phyloP scores from a whole-genome alignment of 257 asterid genomes.

The Solanum sitiens region DNA sequence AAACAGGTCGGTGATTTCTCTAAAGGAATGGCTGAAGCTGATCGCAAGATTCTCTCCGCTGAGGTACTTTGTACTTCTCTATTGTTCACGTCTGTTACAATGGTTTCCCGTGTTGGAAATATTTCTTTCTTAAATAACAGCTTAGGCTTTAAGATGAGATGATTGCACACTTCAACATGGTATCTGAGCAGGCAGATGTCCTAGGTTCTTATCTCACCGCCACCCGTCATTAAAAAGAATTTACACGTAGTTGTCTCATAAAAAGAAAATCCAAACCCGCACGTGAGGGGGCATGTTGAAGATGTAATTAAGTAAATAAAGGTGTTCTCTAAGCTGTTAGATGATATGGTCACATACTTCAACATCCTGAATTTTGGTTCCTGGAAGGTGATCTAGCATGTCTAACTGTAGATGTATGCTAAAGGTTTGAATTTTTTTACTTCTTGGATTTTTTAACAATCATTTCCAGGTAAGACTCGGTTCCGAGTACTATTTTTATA shows the following conservation, averaged over 20 bases:
- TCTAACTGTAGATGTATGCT: neutral
- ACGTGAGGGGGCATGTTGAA: neutral
- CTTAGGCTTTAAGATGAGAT: neutral
- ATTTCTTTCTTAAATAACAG: neutral
- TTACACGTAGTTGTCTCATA: neutral
- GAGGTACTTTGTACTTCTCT: slow-evolving; percentile 26
- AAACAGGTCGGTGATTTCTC: slow-evolving; percentile 44
- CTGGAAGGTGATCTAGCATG: neutral
- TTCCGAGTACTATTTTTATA: slow-evolving; percentile 60
- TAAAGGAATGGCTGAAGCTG: slow-evolving; percentile 75
- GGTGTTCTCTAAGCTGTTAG: neutral
- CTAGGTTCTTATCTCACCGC: neutral
- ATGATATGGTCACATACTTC: neutral
- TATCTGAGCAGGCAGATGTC: neutral
- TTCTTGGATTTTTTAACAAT: neutral
- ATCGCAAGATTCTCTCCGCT: slow-evolving; percentile 46
- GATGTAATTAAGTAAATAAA: neutral
- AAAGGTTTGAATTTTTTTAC: neutral
- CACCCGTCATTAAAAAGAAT: neutral
- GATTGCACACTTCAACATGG: neutral
- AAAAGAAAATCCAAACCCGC: neutral
- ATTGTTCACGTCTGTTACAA: neutral
- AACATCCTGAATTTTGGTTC: neutral
- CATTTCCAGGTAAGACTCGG: slow-evolving; percentile 42
- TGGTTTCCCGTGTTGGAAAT: neutral